phyloP scores from a whole-genome alignment of 2,329 filamentous ascomycete genomes.

The Claviceps humidiphila region DNA sequence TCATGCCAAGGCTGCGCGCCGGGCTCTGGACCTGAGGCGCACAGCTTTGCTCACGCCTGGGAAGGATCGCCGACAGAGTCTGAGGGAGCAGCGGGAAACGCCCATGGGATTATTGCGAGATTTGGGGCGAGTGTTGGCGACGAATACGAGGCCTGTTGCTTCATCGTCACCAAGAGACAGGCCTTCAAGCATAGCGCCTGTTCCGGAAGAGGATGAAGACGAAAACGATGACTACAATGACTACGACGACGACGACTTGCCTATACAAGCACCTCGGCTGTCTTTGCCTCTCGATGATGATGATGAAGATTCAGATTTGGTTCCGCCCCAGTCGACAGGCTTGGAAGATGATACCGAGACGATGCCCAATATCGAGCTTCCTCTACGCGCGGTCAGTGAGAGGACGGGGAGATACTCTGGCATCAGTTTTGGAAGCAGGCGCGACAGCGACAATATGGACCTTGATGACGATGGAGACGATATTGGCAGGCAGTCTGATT shows the following conservation, averaged over 20 bases:
- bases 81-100: slow-evolving; percentile 42
- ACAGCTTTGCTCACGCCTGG: slow-evolving; percentile 48
- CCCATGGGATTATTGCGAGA: slow-evolving; percentile 39
- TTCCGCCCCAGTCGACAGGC: slow-evolving; percentile 38
- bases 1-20: slow-evolving; percentile 46
- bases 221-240: slow-evolving; percentile 12
- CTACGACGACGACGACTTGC: slow-evolving; percentile 31
- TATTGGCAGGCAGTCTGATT: slow-evolving; percentile 33
- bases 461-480: slow-evolving; percentile 25
- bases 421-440: slow-evolving; percentile 38
- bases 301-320: slow-evolving; percentile 34
- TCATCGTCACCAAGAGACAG: slow-evolving; percentile 30
- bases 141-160: slow-evolving; percentile 28
- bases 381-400: slow-evolving; percentile 38
- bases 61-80: slow-evolving; percentile 42
- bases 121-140: slow-evolving; percentile 41
- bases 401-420: slow-evolving; percentile 32
- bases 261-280: slow-evolving; percentile 37
- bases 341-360: slow-evolving; percentile 48
- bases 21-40: slow-evolving; percentile 44
- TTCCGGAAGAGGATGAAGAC: slow-evolving; percentile 22
- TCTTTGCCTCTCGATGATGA: slow-evolving; percentile 40
- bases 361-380: slow-evolving; percentile 44
- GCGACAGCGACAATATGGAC: slow-evolving; percentile 39
- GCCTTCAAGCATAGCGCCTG: slow-evolving; percentile 16